Percentiles rank a stretch among this genome's conserved stretches.
phyloP scores from a whole-genome alignment of 2,329 filamentous ascomycete genomes.

The Arthroderma uncinatum region DNA sequence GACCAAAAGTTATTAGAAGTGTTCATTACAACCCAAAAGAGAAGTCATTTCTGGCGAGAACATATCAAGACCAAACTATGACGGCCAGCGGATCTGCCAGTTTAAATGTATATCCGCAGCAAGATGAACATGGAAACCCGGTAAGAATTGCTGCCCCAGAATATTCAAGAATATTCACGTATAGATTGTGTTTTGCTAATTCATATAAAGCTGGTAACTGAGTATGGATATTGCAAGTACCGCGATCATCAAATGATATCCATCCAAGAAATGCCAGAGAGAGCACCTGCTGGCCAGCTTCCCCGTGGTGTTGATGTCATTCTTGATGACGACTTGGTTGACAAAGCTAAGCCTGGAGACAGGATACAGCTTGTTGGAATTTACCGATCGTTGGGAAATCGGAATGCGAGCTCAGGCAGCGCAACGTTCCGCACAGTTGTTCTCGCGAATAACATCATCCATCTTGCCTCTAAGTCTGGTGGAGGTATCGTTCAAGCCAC shows the following conservation, averaged over 20 bases:
- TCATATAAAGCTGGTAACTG: constrained; percentile 56
- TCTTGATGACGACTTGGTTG: constrained; percentile 90
- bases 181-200: not conserved
- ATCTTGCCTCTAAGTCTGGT: constrained; percentile 90
- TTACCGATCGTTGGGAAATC: constrained; percentile 85
- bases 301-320: constrained; percentile 94
- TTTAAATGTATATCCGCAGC: constrained; percentile 83
- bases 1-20: constrained; percentile 95
- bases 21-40: constrained; percentile 90
- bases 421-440: constrained; percentile 91
- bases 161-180: not conserved
- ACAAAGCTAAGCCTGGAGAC: constrained; percentile 89
- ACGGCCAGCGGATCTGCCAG: constrained; percentile 74
- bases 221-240: constrained; percentile 93
- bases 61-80: constrained; percentile 97
- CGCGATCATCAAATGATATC: constrained; percentile 95
- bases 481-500: constrained; percentile 83
- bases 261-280: constrained; percentile 98
- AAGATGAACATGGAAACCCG: constrained; percentile 86
- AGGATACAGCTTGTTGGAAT: constrained; percentile 94
- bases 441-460: constrained; percentile 86
- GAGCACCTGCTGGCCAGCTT: constrained; percentile 87
- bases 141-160: constrained; percentile 26
- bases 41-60: constrained; percentile 74
- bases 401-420: constrained; percentile 81